Base-by-base conservation (phyloP, 2,329 filamentous ascomycete genomes). In the Penicillium sp. region DNA sequence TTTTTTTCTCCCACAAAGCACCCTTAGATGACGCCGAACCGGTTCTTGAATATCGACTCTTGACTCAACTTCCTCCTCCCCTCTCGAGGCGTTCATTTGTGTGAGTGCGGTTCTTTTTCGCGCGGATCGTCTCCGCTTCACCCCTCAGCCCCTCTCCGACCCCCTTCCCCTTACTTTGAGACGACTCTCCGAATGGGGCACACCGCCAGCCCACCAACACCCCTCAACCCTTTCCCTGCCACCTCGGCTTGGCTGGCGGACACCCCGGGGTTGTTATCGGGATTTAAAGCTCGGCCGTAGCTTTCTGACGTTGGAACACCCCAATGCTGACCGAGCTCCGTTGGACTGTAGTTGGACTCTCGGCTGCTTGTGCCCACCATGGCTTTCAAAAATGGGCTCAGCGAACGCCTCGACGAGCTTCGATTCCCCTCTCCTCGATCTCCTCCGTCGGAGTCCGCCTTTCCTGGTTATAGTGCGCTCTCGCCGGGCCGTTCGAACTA, bases 371-470 rank as follows among this genome's bases (percentile, higher is more conserved):
- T 54, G 57, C 60, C 63, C 70, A 74, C 58, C 62, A 88, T 88
- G 85, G 82, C 84, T 61, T 87, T 82, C 74, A 82, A 82, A 61
- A 79, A 81, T 67, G 79, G 80, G 67, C 74, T 82, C 68, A 82
- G 76, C 68, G 82, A 84, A 65, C 79, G 81, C 69, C 88, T 90
- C 82, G 89, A 92, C 75, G 88, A 91, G 74, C 79, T 89, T 73
- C 86, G 87, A 70, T 92, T 88, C 74, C 85, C 87, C 63, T 82
- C 82, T 68, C 86, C 91, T 73, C 85, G 88, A 73, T 89, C 89
- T 63, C 84, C 89, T 50, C 84, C 86, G 64, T 88, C 87, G 75
- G 90, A 95, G 67, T 76, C 83, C 65, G 78, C 86, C 60, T 89
- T 91, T 76, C 84, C 86, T 68, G 83, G 85, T 61, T 84, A 90